A percentile compares a stretch with the other conserved stretches of the same genome.
These are phyloP conservation scores for Phytopythium ostracodes DNA, from an alignment of 352 stramenopile genomes.

Conservation along the genomic window DNA sequence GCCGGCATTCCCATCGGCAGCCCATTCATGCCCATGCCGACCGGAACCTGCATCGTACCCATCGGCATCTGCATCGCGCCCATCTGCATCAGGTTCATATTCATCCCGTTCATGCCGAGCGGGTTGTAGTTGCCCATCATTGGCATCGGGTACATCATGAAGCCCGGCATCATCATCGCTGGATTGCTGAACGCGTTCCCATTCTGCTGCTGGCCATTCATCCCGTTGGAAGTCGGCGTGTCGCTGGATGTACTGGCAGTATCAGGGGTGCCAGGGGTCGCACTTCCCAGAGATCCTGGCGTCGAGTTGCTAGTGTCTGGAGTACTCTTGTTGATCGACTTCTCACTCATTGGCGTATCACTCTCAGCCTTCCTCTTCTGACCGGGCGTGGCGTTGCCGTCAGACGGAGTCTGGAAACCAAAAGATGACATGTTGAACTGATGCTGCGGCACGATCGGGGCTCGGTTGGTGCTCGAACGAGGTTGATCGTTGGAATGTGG, in stretches of 20 bases:
- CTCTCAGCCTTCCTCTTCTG: constrained; percentile 8
- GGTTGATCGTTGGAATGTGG: not conserved
- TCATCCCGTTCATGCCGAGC: constrained; percentile 9
- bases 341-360: constrained; percentile 2
- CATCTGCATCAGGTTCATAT: constrained; percentile 30
- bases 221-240: not conserved
- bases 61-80: constrained; percentile 32
- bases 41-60: constrained; percentile 28
- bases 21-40: constrained; percentile 45
- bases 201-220: constrained; percentile 13
- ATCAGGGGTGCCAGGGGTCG: not conserved
- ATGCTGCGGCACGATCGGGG: not conserved
- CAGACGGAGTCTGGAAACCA: constrained; percentile 1
- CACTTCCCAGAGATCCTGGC: not conserved
- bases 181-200: constrained; percentile 20
- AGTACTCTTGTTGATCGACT: not conserved
- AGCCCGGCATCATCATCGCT: constrained; percentile 77
- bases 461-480: not conserved
- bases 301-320: not conserved
- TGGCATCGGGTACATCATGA: constrained; percentile 79
- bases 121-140: constrained; percentile 69
- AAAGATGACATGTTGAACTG: constrained; percentile 7
- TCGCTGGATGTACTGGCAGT: constrained; percentile 11
- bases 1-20: constrained; percentile 12
- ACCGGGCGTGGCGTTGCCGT: not conserved